These are phyloP conservation scores for Geotrichum carabidarum DNA, from an alignment of 1,139 yeast genomes.

Conservation along the genomic window DNA sequence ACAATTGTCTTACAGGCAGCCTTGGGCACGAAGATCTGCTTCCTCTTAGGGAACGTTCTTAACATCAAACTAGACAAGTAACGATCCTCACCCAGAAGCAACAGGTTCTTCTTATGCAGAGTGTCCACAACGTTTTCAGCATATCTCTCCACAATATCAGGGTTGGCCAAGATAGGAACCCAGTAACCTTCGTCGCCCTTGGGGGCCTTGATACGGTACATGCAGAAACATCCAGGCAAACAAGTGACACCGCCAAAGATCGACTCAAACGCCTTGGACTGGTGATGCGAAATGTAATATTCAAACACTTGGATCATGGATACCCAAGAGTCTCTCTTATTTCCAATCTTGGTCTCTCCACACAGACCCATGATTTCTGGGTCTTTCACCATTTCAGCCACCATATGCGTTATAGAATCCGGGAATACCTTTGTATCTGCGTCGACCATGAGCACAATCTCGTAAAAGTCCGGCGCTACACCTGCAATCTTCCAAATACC, in stretches of 20 bases:
- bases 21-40: conserved; percentile 87
- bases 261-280: conserved; percentile 92
- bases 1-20: conserved; percentile 94
- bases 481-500: conserved; percentile 87
- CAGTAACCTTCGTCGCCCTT: conserved; percentile 86
- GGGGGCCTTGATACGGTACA: conserved; percentile 92
- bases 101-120: conserved; percentile 80
- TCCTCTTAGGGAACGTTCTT: conserved; percentile 86
- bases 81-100: conserved; percentile 91
- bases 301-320: conserved; percentile 95
- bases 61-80: conserved; percentile 84
- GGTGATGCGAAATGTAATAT: conserved; percentile 93
- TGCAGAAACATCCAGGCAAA: conserved; percentile 95
- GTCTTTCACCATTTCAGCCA: conserved; percentile 86
- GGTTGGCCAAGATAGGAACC: conserved; percentile 95
- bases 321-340: conserved; percentile 83
- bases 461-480: conserved; percentile 79
- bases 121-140: conserved; percentile 85
- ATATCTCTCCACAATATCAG: conserved; percentile 93
- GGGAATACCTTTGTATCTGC: conserved; percentile 94
- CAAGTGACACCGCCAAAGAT: conserved; percentile 96
- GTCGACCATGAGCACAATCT: conserved; percentile 87
- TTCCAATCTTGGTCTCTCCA: conserved; percentile 94
- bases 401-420: conserved; percentile 87
- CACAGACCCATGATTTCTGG: conserved; percentile 91